Evolutionary conservation across 306 rosid genomes (phyloP), one percentile per base, ranked within the genome.

Genomic region (Medicago lupulina): DNA sequence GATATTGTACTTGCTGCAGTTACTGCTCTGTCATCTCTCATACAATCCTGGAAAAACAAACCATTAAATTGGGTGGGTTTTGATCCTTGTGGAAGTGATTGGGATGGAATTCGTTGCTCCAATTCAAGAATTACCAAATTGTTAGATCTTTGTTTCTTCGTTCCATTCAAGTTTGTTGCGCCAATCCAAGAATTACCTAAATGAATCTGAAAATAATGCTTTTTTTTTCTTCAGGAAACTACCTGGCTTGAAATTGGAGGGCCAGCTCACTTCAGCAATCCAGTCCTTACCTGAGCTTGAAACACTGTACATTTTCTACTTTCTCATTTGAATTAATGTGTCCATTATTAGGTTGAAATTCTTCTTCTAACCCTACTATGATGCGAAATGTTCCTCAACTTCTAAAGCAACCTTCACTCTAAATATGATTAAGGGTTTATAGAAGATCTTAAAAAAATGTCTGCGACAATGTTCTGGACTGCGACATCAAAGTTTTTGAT

Each of bases 221-320:
- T 8, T 11, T 61, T 3, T 70, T 73, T 7, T 40, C 70, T 7
- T 74, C 88, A 91, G 93, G 84, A 82, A 1, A 68, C 51, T 88
- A 39, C 7, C 84, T 25, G 41, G 83, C 70, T 66, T 84, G 83
- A 78, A 66, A 57, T 64, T 91, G 83, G 57, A 0, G 23, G 92
- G 96, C 31, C 60, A 16, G 31, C 75, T 91, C 6, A 74, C 93
- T 43, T 86, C 89, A 19, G 89, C 82, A 57, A 82, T 88, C 51
- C 62, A 73, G 19, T 77, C 64, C 68, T 71, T 91, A 68, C 10
- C 93, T 19, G 88, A 88, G 77, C 76, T 91, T 50, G 73, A 53
- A 0, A 79, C 79, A 19, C 34, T 91, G 96, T 91, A 85, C 8
- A 78, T 70, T 60, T 80, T 83, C 79, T 55, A 65, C n/a, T 78